These are phyloP conservation scores for Blumeriella jaapii DNA, from an alignment of 2,329 filamentous ascomycete genomes.

Conservation along the genomic window DNA sequence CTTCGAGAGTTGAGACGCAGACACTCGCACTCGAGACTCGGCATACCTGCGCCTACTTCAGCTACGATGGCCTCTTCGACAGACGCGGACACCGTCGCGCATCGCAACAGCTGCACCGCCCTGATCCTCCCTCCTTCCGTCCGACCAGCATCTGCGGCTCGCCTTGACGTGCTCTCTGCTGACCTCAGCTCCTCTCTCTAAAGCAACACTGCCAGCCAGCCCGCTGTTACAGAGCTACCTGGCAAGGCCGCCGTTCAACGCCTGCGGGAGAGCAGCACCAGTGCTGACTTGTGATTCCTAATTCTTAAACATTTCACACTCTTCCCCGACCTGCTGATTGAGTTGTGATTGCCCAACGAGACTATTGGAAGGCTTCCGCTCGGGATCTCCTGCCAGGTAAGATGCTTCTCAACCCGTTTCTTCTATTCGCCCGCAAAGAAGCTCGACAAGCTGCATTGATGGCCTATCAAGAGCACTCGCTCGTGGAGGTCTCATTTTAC, in stretches of 20 bases:
- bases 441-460: too few relatives aligned
- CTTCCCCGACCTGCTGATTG: neutral
- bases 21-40: neutral
- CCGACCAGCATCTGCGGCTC: neutral
- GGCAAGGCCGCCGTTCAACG: neutral
- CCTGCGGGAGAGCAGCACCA: neutral
- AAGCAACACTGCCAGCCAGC: neutral
- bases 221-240: neutral
- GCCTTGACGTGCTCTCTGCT: neutral
- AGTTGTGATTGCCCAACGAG: neutral
- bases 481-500: too few relatives aligned
- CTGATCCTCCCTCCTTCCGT: neutral
- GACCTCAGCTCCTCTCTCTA: neutral
- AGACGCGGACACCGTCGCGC: neutral
- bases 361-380: too few relatives aligned
- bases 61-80: neutral
- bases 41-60: neutral
- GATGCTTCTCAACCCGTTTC: too few relatives aligned
- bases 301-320: neutral
- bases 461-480: too few relatives aligned
- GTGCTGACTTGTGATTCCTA: neutral
- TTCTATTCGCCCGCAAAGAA: too few relatives aligned
- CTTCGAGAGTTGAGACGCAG: too few relatives aligned
- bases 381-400: too few relatives aligned
- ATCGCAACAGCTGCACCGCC: neutral